A percentile compares a stretch with the other conserved stretches of the same genome.
Evolutionary conservation across 1,139 yeast species (phyloP).

Genomic region (Taphrina pruni): DNA sequence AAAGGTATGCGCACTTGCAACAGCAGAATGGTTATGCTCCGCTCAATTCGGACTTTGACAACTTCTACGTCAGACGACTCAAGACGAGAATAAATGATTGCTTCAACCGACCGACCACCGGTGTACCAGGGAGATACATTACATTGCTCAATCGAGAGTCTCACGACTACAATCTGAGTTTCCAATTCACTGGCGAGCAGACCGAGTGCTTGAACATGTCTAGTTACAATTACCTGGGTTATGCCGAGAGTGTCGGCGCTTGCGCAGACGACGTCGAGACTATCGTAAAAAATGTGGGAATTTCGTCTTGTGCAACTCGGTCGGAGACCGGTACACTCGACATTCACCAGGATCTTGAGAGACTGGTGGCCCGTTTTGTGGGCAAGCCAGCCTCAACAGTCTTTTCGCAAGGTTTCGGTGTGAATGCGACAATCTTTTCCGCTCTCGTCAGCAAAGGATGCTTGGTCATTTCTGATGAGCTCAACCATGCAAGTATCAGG

Average conservation of each 20-base stretch:
- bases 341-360: constrained; percentile 75
- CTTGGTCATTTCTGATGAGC: constrained; percentile 87
- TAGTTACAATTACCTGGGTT: constrained; percentile 92
- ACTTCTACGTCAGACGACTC: constrained; percentile 89
- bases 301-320: constrained; percentile 80
- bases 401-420: constrained; percentile 94
- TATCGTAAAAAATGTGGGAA: constrained; percentile 70
- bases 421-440: constrained; percentile 89
- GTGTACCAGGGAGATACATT: constrained; percentile 94
- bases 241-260: constrained; percentile 91
- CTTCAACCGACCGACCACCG: constrained; percentile 92
- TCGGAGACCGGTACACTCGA: constrained; percentile 76
- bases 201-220: constrained; percentile 83
- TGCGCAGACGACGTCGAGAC: constrained; percentile 83
- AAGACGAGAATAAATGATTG: constrained; percentile 91
- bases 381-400: constrained; percentile 89
- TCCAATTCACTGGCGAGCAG: constrained; percentile 73
- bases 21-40: constrained; percentile 94
- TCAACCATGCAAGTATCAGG: constrained; percentile 94
- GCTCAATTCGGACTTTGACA: constrained; percentile 91
- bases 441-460: constrained; percentile 85
- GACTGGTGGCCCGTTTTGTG: constrained; percentile 77
- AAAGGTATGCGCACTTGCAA: constrained; percentile 67
- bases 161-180: constrained; percentile 64
- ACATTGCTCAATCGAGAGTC: constrained; percentile 78